Evolutionary conservation across 306 rosid species (phyloP).

Genomic region (Arachis hypogaea): DNA sequence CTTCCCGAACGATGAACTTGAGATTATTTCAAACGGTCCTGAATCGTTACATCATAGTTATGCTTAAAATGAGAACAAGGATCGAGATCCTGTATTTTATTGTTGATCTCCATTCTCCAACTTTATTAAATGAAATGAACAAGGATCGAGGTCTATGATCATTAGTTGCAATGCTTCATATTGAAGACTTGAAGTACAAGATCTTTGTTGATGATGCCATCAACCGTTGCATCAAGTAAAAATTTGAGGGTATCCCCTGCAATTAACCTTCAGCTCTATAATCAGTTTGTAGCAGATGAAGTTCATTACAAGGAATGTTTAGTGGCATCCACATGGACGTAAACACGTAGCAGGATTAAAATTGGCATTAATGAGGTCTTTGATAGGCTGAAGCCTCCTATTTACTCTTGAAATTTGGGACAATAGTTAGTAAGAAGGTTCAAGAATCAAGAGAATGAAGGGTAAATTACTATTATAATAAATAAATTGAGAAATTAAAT

Average conservation of each 20-base stretch:
- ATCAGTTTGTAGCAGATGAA: conserved; percentile 15
- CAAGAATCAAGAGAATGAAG: conserved; percentile 10
- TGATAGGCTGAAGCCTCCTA: background rate
- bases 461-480: background rate
- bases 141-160: conserved; percentile 23
- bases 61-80: too few species aligned
- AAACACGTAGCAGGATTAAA: conserved; percentile 10
- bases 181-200: conserved; percentile 25
- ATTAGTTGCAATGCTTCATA: background rate
- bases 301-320: background rate
- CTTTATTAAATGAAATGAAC: conserved; percentile 15
- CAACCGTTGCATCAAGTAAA: conserved; percentile 32
- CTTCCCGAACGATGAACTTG: too few species aligned
- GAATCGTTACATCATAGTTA: too few species aligned
- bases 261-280: conserved; percentile 26
- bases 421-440: conserved; percentile 13
- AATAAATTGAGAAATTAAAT: conserved; percentile 18
- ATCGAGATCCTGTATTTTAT: background rate
- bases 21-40: too few species aligned
- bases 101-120: background rate
- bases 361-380: background rate
- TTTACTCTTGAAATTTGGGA: background rate
- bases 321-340: conserved; percentile 8
- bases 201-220: conserved; percentile 37
- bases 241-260: conserved; percentile 43